phyloP scores from a whole-genome alignment of 306 rosid species.

The Fragaria iinumae region DNA sequence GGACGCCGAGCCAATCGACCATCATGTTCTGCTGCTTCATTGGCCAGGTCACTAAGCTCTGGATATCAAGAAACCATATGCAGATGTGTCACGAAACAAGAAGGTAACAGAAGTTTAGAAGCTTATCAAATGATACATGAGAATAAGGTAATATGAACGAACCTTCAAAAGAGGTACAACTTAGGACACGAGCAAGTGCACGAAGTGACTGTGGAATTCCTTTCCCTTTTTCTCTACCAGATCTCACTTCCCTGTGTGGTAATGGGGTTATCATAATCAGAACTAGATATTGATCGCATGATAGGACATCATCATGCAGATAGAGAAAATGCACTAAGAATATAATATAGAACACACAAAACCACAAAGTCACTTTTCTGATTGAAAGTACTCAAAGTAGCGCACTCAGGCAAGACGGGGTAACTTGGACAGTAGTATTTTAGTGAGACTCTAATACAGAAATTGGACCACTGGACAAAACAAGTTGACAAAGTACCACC shows the following conservation, averaged over 20 bases:
- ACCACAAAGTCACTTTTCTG: background rate
- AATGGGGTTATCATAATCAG: constrained; percentile 8
- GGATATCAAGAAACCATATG: constrained; percentile 26
- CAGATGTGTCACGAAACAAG: constrained; percentile 13
- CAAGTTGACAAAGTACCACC: background rate
- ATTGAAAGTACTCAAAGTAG: background rate
- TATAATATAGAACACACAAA: background rate
- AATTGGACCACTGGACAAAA: background rate
- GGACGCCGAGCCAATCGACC: constrained; percentile 77
- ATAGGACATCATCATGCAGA: background rate
- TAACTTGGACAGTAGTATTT: background rate
- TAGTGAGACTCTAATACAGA: background rate
- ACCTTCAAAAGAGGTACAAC: constrained; percentile 59
- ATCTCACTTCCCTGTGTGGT: constrained; percentile 60
- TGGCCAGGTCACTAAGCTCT: constrained; percentile 54
- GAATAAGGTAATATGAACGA: background rate
- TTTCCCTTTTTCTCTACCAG: constrained; percentile 55
- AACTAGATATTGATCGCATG: constrained; percentile 4
- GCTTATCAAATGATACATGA: background rate
- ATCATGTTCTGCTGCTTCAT: constrained; percentile 64
- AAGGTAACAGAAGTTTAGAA: background rate
- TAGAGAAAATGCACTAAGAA: background rate
- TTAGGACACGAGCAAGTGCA: constrained; percentile 65
- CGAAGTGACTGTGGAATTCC: constrained; percentile 80
- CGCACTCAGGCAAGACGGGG: background rate